Evolutionary conservation across 225 moss, liverwort and hornwort species (phyloP).

Genomic region (Lunularia cruciata): DNA sequence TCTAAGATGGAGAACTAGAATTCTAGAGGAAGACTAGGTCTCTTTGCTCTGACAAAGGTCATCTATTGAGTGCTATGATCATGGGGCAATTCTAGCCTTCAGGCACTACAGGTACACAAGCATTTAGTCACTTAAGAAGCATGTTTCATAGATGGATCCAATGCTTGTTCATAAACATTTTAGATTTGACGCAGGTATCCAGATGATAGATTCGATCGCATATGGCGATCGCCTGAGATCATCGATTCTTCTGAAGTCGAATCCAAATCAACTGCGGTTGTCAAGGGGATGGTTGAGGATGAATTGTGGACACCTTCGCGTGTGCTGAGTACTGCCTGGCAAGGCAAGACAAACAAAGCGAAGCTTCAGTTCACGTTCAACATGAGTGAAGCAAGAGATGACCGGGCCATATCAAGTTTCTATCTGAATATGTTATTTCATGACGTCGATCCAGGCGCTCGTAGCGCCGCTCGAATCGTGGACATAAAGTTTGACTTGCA

Average conservation of each 20-base stretch:
- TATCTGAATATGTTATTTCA: neutral
- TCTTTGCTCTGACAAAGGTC: too few species aligned
- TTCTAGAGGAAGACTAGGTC: too few species aligned
- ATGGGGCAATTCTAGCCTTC: too few species aligned
- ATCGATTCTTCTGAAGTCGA: neutral
- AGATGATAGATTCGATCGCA: neutral
- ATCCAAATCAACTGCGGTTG: too few species aligned
- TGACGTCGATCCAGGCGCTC: neutral
- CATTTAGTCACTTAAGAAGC: too few species aligned
- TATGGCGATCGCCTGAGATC: neutral
- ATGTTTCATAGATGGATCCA: too few species aligned
- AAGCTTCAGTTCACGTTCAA: conserved; percentile 3
- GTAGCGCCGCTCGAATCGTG: neutral
- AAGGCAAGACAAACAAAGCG: neutral
- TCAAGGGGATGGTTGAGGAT: too few species aligned
- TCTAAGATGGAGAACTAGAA: too few species aligned
- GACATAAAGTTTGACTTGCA: neutral
- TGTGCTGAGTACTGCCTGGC: neutral
- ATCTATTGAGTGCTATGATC: too few species aligned
- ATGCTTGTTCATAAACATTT: too few species aligned
- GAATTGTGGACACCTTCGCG: neutral
- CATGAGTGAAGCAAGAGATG: neutral
- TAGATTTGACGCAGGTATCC: conserved; percentile 19
- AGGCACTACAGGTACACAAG: too few species aligned
- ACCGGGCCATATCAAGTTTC: neutral